Conservation (phyloP, 1,284 basidiomycete genomes). For the Paramarasmius palmivorus region DNA sequence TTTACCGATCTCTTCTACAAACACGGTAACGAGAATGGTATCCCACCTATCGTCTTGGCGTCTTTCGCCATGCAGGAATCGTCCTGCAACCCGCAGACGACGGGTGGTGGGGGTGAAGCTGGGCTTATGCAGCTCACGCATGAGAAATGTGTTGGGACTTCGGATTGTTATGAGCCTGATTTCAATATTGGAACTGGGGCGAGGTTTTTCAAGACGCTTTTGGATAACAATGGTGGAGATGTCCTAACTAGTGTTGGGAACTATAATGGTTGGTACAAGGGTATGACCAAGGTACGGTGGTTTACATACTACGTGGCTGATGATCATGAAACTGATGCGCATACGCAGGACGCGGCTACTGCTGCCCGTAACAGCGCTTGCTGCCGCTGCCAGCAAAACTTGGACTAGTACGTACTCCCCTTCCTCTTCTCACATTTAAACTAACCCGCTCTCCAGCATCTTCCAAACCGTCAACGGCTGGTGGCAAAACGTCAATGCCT, state of each 20-base stretch:
- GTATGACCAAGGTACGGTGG: conserved; percentile 59
- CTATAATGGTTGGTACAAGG: conserved; percentile 79
- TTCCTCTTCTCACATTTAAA: background rate
- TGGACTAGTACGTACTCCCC: conserved; percentile 62
- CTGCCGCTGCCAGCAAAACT: conserved; percentile 78
- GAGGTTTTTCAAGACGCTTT: conserved; percentile 55
- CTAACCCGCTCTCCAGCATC: conserved; percentile 46
- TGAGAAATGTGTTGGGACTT: conserved; percentile 76
- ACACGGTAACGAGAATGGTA: conserved; percentile 54
- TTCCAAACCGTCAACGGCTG: conserved; percentile 82
- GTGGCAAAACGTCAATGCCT: conserved; percentile 65
- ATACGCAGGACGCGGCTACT: conserved; percentile 53
- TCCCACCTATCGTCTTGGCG: conserved; percentile 76
- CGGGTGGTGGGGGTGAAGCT: conserved; percentile 78
- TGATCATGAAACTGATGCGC: conserved; percentile 9
- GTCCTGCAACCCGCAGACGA: conserved; percentile 62
- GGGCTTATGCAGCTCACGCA: conserved; percentile 85
- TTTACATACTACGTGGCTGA: background rate
- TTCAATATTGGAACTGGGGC: conserved; percentile 71
- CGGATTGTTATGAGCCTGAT: conserved; percentile 68
- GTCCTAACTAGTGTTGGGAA: conserved; percentile 63
- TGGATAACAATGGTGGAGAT: conserved; percentile 56
- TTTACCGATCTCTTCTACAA: conserved; percentile 64
- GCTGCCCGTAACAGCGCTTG: conserved; percentile 51
- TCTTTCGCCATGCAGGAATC: conserved; percentile 84